phyloP scores from a whole-genome alignment of 2,329 filamentous ascomycete species.

The Sclerotinia nivalis region DNA sequence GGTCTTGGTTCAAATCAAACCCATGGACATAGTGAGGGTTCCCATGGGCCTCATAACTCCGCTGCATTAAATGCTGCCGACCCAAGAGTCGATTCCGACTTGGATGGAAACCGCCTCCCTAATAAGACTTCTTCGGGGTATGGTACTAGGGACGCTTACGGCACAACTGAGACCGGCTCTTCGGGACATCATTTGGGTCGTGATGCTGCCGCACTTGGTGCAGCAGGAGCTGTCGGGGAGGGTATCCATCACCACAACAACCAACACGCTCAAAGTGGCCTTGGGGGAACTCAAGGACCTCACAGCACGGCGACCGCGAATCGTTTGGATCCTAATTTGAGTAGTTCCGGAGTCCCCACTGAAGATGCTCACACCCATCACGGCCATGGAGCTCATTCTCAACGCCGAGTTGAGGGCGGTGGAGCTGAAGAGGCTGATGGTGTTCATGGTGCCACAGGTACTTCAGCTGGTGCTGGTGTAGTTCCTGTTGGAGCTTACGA shows the following conservation, averaged over 20 bases:
- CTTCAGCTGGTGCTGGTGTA: conserved; percentile 24
- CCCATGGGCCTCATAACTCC: conserved; percentile 31
- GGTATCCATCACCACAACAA: conserved; percentile 29
- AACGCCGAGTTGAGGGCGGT: conserved; percentile 29
- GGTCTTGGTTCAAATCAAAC: conserved; percentile 10
- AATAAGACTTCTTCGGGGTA: conserved; percentile 11
- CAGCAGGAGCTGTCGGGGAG: conserved; percentile 26
- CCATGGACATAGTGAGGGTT: conserved; percentile 1
- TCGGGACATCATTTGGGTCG: conserved; percentile 25
- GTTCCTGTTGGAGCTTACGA: conserved; percentile 21
- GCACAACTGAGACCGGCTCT: conserved; percentile 11
- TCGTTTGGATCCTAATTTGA: conserved; percentile 36
- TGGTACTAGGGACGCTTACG: conserved; percentile 11
- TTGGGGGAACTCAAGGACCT: conserved; percentile 26
- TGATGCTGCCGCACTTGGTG: conserved; percentile 25
- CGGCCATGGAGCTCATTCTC: conserved; percentile 24
- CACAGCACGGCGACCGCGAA: conserved; percentile 37
- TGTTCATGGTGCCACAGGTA: conserved; percentile 26
- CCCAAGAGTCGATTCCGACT: conserved; percentile 39
- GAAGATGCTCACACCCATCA: conserved; percentile 30
- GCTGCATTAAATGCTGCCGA: conserved; percentile 29
- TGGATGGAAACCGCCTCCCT: conserved; percentile 24
- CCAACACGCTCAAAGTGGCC: conserved; percentile 9
- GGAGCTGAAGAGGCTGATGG: conserved; percentile 37
- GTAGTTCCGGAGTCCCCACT: conserved; percentile 10